These are phyloP conservation scores for Euphorbia schlechtendalii DNA, from an alignment of 441 rosid genomes.

Conservation along the genomic window DNA sequence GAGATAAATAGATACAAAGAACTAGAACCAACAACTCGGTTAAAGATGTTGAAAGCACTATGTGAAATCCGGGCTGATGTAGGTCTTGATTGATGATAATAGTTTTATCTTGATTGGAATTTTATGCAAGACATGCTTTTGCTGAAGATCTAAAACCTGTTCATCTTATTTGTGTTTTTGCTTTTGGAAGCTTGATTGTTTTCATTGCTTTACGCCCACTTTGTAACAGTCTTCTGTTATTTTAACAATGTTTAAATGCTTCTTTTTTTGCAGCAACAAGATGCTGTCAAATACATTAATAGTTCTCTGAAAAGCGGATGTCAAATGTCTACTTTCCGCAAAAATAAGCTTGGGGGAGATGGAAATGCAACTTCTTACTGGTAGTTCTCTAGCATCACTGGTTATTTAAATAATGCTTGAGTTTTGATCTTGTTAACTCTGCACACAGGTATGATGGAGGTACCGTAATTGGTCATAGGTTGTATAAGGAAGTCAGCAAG, in stretches of 20 bases:
- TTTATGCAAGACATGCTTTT: not conserved
- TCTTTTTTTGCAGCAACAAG: conserved; percentile 54
- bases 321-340: conserved; percentile 41
- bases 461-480: conserved; percentile 55
- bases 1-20: conserved; percentile 55
- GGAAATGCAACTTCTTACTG: conserved; percentile 63
- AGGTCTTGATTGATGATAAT: conserved; percentile 20
- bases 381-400: conserved; percentile 35
- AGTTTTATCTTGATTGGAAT: conserved; percentile 11
- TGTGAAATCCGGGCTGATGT: conserved; percentile 80
- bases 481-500: conserved; percentile 52
- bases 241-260: no score
- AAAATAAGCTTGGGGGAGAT: conserved; percentile 54
- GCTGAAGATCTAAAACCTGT: not conserved
- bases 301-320: conserved; percentile 43
- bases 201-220: not conserved
- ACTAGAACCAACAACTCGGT: conserved; percentile 50
- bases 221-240: conserved; percentile 4
- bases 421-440: conserved; percentile 16
- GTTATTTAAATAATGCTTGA: conserved; percentile 16
- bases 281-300: conserved; percentile 45
- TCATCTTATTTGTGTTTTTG: no score
- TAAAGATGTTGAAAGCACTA: conserved; percentile 61
- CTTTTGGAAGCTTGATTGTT: not conserved
- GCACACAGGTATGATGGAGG: conserved; percentile 63